phyloP scores from a whole-genome alignment of 371 early-diverging fungal genomes.

The Sporodiniella umbellata region DNA sequence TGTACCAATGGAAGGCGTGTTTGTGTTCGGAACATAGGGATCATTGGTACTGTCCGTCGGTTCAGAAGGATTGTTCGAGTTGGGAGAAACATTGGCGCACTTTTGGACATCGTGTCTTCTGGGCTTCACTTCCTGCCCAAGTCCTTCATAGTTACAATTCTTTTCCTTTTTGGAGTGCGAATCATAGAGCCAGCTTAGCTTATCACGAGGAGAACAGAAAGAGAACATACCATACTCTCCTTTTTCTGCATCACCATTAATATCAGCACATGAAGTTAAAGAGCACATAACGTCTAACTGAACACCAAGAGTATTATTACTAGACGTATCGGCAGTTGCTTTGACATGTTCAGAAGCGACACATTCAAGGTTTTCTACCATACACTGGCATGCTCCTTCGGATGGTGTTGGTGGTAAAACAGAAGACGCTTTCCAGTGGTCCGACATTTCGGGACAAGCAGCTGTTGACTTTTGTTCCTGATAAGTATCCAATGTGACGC shows the following conservation, averaged over 20 bases:
- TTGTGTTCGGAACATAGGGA: neutral
- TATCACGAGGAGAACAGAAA: slow-evolving; percentile 48
- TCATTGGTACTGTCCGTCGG: no score
- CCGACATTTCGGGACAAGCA: slow-evolving; percentile 52
- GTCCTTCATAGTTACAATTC: slow-evolving; percentile 36
- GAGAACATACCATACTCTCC: slow-evolving; percentile 57
- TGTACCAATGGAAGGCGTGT: no score
- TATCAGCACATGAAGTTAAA: slow-evolving; percentile 49
- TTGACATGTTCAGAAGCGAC: slow-evolving; percentile 46
- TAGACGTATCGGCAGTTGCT: neutral
- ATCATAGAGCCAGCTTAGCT: slow-evolving; percentile 48
- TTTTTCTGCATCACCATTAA: slow-evolving; percentile 47
- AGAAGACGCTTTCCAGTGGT: slow-evolving; percentile 57
- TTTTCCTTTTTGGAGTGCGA: slow-evolving; percentile 20
- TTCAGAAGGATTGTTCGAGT: slow-evolving; percentile 5
- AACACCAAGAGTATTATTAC: slow-evolving; percentile 23
- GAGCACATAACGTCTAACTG: slow-evolving; percentile 55
- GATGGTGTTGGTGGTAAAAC: slow-evolving; percentile 71
- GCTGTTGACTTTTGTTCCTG: slow-evolving; percentile 31
- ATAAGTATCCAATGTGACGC: slow-evolving; percentile 47
- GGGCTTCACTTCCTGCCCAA: slow-evolving; percentile 29
- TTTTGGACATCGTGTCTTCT: slow-evolving; percentile 27
- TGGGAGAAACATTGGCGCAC: slow-evolving; percentile 30
- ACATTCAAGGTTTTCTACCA: slow-evolving; percentile 63
- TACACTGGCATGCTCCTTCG: slow-evolving; percentile 63